A percentile compares a stretch with the other conserved stretches of the same genome.
Evolutionary conservation across 257 asterid genomes (phyloP).

Genomic region (Knoxia roxburghii): DNA sequence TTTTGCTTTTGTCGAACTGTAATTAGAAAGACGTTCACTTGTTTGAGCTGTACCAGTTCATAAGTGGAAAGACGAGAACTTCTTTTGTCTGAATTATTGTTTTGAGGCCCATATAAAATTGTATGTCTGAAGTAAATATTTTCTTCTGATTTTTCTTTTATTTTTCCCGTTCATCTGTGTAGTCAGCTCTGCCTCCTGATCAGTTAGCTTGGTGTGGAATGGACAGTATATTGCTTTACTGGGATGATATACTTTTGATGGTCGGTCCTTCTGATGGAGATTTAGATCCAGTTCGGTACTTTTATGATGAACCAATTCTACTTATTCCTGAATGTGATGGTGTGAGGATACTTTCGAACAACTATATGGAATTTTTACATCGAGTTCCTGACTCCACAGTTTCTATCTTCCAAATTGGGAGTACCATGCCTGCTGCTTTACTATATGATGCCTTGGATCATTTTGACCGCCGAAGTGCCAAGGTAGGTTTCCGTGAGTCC

Average conservation of each 20-base stretch:
- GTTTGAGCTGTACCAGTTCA: background rate
- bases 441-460: conserved; percentile 93
- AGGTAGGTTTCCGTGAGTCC: conserved; percentile 39
- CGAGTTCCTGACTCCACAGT: conserved; percentile 95
- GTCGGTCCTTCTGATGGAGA: conserved; percentile 71
- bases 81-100: background rate
- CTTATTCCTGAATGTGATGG: conserved; percentile 96
- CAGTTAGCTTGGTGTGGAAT: conserved; percentile 97
- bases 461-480: conserved; percentile 90
- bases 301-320: conserved; percentile 79
- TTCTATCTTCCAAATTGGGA: conserved; percentile 90
- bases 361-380: conserved; percentile 84
- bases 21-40: background rate
- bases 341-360: conserved; percentile 74
- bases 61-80: background rate
- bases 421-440: conserved; percentile 91
- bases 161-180: conserved; percentile 19
- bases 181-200: conserved; percentile 93
- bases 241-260: conserved; percentile 97
- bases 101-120: background rate
- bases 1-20: background rate
- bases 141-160: conserved; percentile 11
- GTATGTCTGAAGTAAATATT: background rate
- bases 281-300: conserved; percentile 70
- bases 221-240: conserved; percentile 86